Evolutionary conservation across 306 rosid species (phyloP).

Genomic region (Alnus rubra): DNA sequence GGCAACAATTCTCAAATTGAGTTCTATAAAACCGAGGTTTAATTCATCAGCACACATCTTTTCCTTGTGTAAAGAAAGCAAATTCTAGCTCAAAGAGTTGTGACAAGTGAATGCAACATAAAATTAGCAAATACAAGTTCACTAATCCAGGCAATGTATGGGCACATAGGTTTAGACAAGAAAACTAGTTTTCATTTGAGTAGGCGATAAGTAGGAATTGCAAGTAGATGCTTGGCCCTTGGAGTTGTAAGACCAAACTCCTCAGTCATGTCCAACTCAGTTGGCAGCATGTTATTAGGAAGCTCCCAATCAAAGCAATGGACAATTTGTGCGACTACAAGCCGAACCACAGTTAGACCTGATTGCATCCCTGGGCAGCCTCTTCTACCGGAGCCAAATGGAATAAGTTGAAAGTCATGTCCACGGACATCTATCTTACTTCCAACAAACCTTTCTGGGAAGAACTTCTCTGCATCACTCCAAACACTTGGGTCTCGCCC

Average conservation of each 20-base stretch:
- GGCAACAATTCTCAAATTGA: too few relatives aligned
- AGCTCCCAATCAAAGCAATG: constrained; percentile 44
- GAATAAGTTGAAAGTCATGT: too few relatives aligned
- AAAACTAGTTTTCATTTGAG: background rate
- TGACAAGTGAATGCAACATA: too few relatives aligned
- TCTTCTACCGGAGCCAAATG: constrained; percentile 37
- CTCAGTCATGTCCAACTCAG: constrained; percentile 41
- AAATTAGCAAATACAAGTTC: too few relatives aligned
- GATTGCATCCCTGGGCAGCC: constrained; percentile 37
- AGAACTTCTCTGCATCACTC: constrained; percentile 32
- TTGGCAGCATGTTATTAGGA: constrained; percentile 28
- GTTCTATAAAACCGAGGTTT: too few relatives aligned
- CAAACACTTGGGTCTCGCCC: constrained; percentile 31
- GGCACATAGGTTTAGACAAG: too few relatives aligned
- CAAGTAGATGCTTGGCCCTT: constrained; percentile 31
- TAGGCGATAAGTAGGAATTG: too few relatives aligned
- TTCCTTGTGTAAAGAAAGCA: too few relatives aligned
- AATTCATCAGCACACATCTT: too few relatives aligned
- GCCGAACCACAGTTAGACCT: constrained; percentile 23
- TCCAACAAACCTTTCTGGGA: constrained; percentile 30
- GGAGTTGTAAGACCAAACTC: constrained; percentile 33
- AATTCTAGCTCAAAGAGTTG: background rate
- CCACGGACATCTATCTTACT: constrained; percentile 27
- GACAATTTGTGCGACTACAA: constrained; percentile 37
- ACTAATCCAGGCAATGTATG: too few relatives aligned